Evolutionary conservation across 495 filamentous ascomycete species (phyloP).

Genomic region (Thozetella sp.): DNA sequence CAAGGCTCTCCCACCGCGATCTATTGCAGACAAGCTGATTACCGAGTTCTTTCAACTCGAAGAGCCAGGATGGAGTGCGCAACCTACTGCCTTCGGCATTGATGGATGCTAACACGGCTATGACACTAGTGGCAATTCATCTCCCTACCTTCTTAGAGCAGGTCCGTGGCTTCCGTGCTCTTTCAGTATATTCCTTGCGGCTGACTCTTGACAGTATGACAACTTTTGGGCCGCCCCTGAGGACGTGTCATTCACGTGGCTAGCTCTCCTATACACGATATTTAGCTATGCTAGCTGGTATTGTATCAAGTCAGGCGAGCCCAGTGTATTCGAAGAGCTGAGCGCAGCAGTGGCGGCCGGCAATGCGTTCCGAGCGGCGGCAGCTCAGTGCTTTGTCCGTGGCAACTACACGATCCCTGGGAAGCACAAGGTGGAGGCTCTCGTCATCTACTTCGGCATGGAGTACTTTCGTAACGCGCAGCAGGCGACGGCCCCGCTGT

Average conservation of each 20-base stretch:
- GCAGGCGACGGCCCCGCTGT: slow-evolving; percentile 25
- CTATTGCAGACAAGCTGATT: slow-evolving; percentile 38
- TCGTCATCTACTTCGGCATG: slow-evolving; percentile 15
- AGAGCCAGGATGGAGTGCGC: slow-evolving; percentile 33
- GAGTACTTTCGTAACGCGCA: slow-evolving; percentile 26
- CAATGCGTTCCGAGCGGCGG: slow-evolving; percentile 19
- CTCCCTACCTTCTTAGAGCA: slow-evolving; percentile 31
- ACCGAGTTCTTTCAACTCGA: slow-evolving; percentile 37
- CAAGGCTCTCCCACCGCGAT: slow-evolving; percentile 33
- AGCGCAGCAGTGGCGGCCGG: neutral
- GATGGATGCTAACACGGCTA: slow-evolving; percentile 23
- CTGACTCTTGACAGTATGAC: slow-evolving; percentile 25
- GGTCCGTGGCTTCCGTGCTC: slow-evolving; percentile 21
- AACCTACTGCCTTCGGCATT: slow-evolving; percentile 38
- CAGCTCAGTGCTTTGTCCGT: slow-evolving; percentile 24
- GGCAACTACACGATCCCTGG: slow-evolving; percentile 32
- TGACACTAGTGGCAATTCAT: slow-evolving; percentile 25
- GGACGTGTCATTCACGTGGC: slow-evolving; percentile 26
- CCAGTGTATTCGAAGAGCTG: slow-evolving; percentile 1
- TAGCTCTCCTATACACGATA: slow-evolving; percentile 29
- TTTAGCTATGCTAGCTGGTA: slow-evolving; percentile 17
- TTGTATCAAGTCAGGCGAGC: neutral
- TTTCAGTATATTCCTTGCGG: slow-evolving; percentile 16
- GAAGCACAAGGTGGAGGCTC: slow-evolving; percentile 31
- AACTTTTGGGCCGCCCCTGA: slow-evolving; percentile 24